Evolutionary conservation across 2,329 filamentous ascomycete genomes (phyloP).

Genomic region (Hypoxylon sp.): DNA sequence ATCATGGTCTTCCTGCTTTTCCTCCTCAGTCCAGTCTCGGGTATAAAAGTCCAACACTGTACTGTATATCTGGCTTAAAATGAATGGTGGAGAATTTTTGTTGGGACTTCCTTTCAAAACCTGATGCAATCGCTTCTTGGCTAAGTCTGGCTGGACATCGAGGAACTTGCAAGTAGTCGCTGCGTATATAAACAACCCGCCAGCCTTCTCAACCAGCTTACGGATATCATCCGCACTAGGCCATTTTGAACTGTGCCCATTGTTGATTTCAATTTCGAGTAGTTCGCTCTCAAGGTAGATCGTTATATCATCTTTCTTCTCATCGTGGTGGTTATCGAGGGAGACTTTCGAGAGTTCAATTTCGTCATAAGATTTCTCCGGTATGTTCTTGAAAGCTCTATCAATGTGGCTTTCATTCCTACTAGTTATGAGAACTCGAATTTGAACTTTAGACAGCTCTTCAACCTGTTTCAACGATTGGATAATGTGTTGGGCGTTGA

Average conservation of each 20-base stretch:
- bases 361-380: background rate
- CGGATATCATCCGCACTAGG: background rate
- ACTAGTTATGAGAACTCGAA: slow-evolving; percentile 36
- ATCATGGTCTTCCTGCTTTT: slow-evolving; percentile 1
- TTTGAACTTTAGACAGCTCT: slow-evolving; percentile 50
- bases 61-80: slow-evolving; percentile 12
- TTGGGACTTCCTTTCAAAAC: slow-evolving; percentile 8
- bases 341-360: slow-evolving; percentile 6
- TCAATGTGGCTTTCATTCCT: slow-evolving; percentile 21
- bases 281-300: slow-evolving; percentile 6
- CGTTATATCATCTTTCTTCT: slow-evolving; percentile 19
- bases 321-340: background rate
- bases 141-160: background rate
- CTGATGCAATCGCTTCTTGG: background rate
- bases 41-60: slow-evolving; percentile 9
- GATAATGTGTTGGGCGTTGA: slow-evolving; percentile 1
- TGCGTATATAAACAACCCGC: slow-evolving; percentile 29
- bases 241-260: background rate
- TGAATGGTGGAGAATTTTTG: slow-evolving; percentile 3
- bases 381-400: slow-evolving; percentile 2
- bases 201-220: slow-evolving; percentile 16
- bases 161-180: slow-evolving; percentile 19
- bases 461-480: slow-evolving; percentile 45
- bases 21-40: background rate
- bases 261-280: background rate